Conservation (phyloP, 2,329 filamentous ascomycete genomes). For the Claviceps sp. region DNA sequence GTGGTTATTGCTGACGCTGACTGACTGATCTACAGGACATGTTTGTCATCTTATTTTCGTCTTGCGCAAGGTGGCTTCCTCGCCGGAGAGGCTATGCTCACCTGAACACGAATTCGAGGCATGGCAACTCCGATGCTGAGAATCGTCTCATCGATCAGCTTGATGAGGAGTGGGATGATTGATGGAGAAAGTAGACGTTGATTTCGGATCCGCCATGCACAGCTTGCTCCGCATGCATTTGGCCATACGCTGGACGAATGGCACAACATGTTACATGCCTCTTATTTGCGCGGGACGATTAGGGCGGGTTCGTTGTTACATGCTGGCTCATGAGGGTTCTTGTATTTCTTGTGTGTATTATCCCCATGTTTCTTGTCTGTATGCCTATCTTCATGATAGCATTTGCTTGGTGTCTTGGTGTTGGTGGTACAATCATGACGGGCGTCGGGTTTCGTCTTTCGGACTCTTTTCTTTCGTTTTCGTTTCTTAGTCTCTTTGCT, state of each 20-base stretch:
- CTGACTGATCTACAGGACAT: slow-evolving; percentile 35
- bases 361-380: not conserved
- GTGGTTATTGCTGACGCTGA: not conserved
- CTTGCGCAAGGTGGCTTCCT: slow-evolving; percentile 53
- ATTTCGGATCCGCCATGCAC: not conserved
- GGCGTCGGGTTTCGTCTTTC: not conserved
- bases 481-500: too few species aligned
- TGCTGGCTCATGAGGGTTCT: not conserved
- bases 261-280: too few species aligned
- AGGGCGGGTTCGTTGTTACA: not conserved
- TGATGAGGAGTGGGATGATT: slow-evolving; percentile 94
- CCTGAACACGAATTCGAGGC: slow-evolving; percentile 40
- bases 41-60: slow-evolving; percentile 54
- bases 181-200: not conserved
- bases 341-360: not conserved
- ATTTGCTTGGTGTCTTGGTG: not conserved
- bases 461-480: not conserved
- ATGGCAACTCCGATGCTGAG: slow-evolving; percentile 59
- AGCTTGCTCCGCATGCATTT: too few species aligned
- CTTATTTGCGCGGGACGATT: too few species aligned
- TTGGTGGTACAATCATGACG: not conserved
- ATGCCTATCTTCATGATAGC: not conserved
- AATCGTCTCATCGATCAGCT: slow-evolving; percentile 90
- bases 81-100: slow-evolving; percentile 53
- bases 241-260: too few species aligned